Percentiles rank a stretch among this genome's conserved stretches.
Evolutionary conservation across 2,329 filamentous ascomycete genomes (phyloP).

Genomic region (Plenodomus lindquistii): DNA sequence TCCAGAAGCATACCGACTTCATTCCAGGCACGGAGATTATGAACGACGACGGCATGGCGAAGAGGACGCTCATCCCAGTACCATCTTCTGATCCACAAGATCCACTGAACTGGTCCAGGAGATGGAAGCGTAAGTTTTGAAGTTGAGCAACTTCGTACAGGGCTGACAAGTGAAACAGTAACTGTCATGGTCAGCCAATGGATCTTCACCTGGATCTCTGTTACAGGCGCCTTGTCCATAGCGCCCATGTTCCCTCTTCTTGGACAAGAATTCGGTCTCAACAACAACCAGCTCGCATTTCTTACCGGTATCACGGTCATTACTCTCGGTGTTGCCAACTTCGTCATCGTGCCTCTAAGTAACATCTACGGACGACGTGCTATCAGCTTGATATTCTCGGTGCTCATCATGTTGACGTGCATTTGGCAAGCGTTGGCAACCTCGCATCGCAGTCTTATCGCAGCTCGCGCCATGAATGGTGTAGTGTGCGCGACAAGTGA

Average conservation of each 20-base stretch:
- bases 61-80: slow-evolving; percentile 31
- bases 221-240: slow-evolving; percentile 49
- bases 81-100: slow-evolving; percentile 41
- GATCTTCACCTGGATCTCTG: slow-evolving; percentile 49
- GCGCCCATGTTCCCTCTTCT: slow-evolving; percentile 51
- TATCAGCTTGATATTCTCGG: slow-evolving; percentile 45
- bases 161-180: slow-evolving; percentile 21
- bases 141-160: neutral
- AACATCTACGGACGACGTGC: slow-evolving; percentile 51
- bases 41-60: slow-evolving; percentile 21
- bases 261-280: slow-evolving; percentile 46
- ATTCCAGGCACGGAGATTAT: slow-evolving; percentile 39
- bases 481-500: slow-evolving; percentile 50
- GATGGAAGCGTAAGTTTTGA: slow-evolving; percentile 36
- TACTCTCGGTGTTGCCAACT: slow-evolving; percentile 50
- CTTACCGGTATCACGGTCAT: slow-evolving; percentile 51
- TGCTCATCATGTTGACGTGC: slow-evolving; percentile 48
- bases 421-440: slow-evolving; percentile 51
- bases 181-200: slow-evolving; percentile 45
- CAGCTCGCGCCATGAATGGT: slow-evolving; percentile 49
- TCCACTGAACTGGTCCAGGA: slow-evolving; percentile 43
- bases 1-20: slow-evolving; percentile 16
- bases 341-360: slow-evolving; percentile 50
- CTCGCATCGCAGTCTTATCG: slow-evolving; percentile 48
- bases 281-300: slow-evolving; percentile 46